Evolutionary conservation across 164 flowering plant genomes (phyloP).

Genomic region (grape (Vitis vinifera)): ASM3070453v1 NC_081811.1:22853501-22854000

Average conservation of each 20-base stretch:
- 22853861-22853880: neutral
- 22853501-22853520: neutral
- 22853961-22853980: neutral
- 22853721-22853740: neutral
- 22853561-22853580: constrained; percentile 58
- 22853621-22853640: constrained; percentile 68
- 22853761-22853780: neutral
- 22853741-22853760: constrained; percentile 1
- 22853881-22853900: neutral
- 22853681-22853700: constrained; percentile 32
- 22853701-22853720: neutral
- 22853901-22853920: too few species aligned
- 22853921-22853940: neutral
- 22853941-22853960: neutral
- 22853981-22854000: constrained; percentile 1
- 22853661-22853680: constrained; percentile 40
- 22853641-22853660: constrained; percentile 61
- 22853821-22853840: neutral
- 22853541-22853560: constrained; percentile 55
- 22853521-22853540: neutral
- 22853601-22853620: constrained; percentile 70
- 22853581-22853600: constrained; percentile 65
- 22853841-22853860: neutral
- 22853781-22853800: neutral
- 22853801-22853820: neutral